Conservation (phyloP, 495 filamentous ascomycete genomes). For the Annulohypoxylon maeteangense region DNA sequence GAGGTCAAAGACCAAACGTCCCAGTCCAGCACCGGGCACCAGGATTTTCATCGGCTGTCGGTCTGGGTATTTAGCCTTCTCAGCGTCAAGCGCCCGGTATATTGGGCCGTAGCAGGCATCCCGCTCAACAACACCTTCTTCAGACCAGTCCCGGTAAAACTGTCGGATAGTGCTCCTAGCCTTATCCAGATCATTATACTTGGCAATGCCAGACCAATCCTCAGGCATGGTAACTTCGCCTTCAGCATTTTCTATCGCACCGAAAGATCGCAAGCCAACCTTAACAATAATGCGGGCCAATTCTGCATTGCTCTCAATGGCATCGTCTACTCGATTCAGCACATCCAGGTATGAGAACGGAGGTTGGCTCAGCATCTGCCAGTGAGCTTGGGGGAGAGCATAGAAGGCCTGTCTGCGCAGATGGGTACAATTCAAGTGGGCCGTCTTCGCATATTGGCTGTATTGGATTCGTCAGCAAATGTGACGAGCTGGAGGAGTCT, state of each 20-base stretch:
- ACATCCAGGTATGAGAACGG: conserved; percentile 85
- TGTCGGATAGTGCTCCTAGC: conserved; percentile 90
- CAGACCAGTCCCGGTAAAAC: conserved; percentile 95
- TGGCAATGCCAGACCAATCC: conserved; percentile 74
- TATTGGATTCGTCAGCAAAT: conserved; percentile 23
- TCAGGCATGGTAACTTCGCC: conserved; percentile 47
- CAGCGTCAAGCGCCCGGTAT: conserved; percentile 66
- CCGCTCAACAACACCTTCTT: conserved; percentile 77
- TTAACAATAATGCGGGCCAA: conserved; percentile 80
- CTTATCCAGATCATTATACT: conserved; percentile 81
- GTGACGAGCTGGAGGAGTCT: conserved; percentile 6
- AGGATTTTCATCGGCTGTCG: conserved; percentile 64
- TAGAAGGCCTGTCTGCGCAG: conserved; percentile 90
- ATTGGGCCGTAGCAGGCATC: conserved; percentile 79
- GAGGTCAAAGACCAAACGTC: conserved; percentile 83
- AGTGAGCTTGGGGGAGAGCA: conserved; percentile 82
- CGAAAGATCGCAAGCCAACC: conserved; percentile 72
- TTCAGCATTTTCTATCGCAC: conserved; percentile 47
- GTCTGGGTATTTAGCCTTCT: conserved; percentile 56
- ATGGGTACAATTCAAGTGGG: conserved; percentile 90
- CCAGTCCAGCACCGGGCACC: conserved; percentile 84
- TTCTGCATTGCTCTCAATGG: conserved; percentile 88
- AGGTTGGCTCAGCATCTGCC: conserved; percentile 78
- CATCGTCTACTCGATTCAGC: conserved; percentile 81
- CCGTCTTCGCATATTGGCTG: conserved; percentile 84